Evolutionary conservation across 352 stramenopile species (phyloP), one percentile per base, ranked within the genome.

Genomic region (Globisporangium okanoganense): DNA sequence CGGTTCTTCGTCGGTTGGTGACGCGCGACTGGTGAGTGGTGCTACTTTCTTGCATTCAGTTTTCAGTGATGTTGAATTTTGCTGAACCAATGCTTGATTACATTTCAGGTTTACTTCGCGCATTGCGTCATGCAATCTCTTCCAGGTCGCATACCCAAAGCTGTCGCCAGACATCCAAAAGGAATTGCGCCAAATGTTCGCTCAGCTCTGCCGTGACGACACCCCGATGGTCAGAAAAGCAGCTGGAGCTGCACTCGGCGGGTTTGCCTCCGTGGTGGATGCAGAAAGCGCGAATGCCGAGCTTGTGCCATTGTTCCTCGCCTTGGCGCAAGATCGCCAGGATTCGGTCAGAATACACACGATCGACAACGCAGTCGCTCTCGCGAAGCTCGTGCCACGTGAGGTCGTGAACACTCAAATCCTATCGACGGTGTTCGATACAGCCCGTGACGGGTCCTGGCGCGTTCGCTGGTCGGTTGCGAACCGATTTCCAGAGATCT

Each of bases 331-430:
- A 57, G 95, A 98, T 68, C 90, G 96, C 13, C 92, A 98, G 69
- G 97, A 99, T 70, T 98, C 91, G 2, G 97, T 99, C 22, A 78
- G 97, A 65, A 90, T 99, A 76, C 96, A 99, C 71, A 97, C 94
- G 18, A 96, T 98, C 47, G 93, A 98, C 67, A 99, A 99, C 69
- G 98, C 96, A 64, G 89, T 99, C 16, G 86, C 83, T 1, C 90
- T 99, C 58, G 96, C 96, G 5, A 79, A 76, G 27, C 77, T 99
- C 49, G 79, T 96, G 24, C 64, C 75, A 4, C 59, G 82, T 44
- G 78, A 92, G 25, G 64, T 82, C 10, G 71, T 98, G 38, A 75
- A 86, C 5, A 73, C 87, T 7, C 76, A 95, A 44, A 76, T 99
- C 12, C 66, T 99, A 7, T 90, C 94, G 12, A 82, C 95, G 0